These are phyloP conservation scores for Paracorniculantispora psalliotae DNA, from an alignment of 2,329 filamentous ascomycete species.

Conservation along the genomic window DNA sequence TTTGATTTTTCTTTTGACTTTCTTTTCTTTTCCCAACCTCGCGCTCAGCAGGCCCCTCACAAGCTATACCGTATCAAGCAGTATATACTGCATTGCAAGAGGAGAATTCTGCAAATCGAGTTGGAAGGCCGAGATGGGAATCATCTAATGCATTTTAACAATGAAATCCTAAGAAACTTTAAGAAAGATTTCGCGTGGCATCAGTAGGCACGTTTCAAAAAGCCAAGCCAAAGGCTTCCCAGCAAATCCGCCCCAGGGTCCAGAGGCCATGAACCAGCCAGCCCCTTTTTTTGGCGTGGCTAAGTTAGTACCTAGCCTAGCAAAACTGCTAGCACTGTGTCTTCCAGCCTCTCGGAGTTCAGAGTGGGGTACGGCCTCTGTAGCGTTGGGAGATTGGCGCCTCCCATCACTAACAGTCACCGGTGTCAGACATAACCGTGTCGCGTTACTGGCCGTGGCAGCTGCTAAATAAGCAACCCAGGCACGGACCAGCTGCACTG, in stretches of 20 bases:
- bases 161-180: background rate
- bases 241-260: background rate
- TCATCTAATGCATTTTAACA: background rate
- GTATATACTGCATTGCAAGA: background rate
- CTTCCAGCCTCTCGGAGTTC: background rate
- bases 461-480: slow-evolving; percentile 1
- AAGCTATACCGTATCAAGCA: no score
- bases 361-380: background rate
- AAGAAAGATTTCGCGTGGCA: background rate
- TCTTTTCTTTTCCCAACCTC: background rate
- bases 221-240: background rate
- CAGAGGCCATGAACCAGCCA: background rate
- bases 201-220: no score
- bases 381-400: background rate
- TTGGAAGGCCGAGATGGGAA: background rate
- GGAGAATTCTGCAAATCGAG: background rate
- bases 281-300: background rate
- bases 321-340: background rate
- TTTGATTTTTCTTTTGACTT: background rate
- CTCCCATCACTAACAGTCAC: background rate
- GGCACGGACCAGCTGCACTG: slow-evolving; percentile 12
- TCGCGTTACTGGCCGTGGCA: background rate
- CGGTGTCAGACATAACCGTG: background rate
- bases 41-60: background rate
- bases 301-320: background rate